Evolutionary conservation across 139 green algal genomes (phyloP), one percentile per base, ranked within the genome.

Genomic region (Medakamo hakoo): DNA sequence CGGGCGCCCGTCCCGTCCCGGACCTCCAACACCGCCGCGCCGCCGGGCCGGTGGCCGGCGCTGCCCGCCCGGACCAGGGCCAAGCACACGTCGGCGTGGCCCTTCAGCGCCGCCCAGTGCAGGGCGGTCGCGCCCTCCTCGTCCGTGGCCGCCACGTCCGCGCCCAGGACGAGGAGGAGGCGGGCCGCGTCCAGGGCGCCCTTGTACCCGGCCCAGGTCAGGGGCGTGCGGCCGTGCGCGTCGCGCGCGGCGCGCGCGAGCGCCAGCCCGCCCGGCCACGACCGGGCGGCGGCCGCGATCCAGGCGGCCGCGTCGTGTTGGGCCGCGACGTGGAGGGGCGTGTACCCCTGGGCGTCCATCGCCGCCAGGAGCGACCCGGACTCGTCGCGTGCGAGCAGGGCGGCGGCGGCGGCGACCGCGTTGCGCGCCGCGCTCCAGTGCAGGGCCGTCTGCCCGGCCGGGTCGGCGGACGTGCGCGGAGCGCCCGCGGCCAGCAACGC

Each of bases 301-400:
- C 89, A 99, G 0, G 80, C 78, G 18, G 92, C 95, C 60, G 96
- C 89, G 0, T 92, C 92, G 64, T 99, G 97, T 76, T 98, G 92
- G 20, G 91, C 82, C 2, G 87, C 87, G 14, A 97, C 86, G 68
- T 96, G 91, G 60, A 62, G 72, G 5, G 79, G 55, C 2, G 84
- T 91, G 76, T 94, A 95, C 30, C 87, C 87, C 2, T 59, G 40
- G 18, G 62, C 71, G 60, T 79, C 76, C 4, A n/a, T n/a, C n/a
- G n/a, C n/a, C n/a, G n/a, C n/a, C n/a, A 29, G 21, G 4, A 69
- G 31, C 0, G 4, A 66, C 31, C 76, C 63, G 59, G 83, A 72
- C 14, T 85, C 85, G 0, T 73, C 78, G 22, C 65, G 59, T 0
- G 81, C 60, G 24, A 95, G 72, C 49, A 95, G 73, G 1, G 79